Evolutionary conservation across 176 grass and related monocot genomes (phyloP).

Genomic region (Puya raimondii): DNA sequence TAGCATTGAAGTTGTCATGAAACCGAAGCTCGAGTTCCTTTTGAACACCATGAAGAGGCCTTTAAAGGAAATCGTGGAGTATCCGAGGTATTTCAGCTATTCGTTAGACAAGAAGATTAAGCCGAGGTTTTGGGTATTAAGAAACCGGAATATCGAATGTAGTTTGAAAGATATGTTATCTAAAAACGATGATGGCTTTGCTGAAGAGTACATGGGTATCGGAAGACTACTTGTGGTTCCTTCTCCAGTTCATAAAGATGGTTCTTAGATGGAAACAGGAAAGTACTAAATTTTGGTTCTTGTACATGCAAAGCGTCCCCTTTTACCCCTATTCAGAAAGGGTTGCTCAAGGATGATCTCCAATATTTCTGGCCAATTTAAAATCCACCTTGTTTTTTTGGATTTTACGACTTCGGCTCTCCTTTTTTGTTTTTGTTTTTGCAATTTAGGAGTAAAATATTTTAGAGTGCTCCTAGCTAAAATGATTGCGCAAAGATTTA

Average conservation of each 20-base stretch:
- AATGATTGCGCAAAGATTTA: no score
- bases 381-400: not conserved
- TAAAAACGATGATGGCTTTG: constrained; percentile 76
- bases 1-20: constrained; percentile 56
- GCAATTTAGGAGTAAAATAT: no score
- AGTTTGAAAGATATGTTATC: constrained; percentile 70
- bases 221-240: constrained; percentile 32
- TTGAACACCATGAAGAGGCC: constrained; percentile 62
- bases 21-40: constrained; percentile 82
- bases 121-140: constrained; percentile 44
- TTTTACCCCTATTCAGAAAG: not conserved
- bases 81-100: constrained; percentile 92
- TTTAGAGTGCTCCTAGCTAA: no score
- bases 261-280: not conserved
- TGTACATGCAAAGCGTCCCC: not conserved
- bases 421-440: no score
- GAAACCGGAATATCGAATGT: constrained; percentile 51
- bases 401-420: not conserved
- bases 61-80: constrained; percentile 54
- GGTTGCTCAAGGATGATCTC: not conserved
- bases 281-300: not conserved
- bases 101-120: constrained; percentile 73
- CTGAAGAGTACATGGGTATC: constrained; percentile 48
- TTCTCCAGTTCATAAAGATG: not conserved
- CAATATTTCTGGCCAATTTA: not conserved